Base-by-base conservation (phyloP, 2,329 filamentous ascomycete species). In the Thelonectria discophora region DNA sequence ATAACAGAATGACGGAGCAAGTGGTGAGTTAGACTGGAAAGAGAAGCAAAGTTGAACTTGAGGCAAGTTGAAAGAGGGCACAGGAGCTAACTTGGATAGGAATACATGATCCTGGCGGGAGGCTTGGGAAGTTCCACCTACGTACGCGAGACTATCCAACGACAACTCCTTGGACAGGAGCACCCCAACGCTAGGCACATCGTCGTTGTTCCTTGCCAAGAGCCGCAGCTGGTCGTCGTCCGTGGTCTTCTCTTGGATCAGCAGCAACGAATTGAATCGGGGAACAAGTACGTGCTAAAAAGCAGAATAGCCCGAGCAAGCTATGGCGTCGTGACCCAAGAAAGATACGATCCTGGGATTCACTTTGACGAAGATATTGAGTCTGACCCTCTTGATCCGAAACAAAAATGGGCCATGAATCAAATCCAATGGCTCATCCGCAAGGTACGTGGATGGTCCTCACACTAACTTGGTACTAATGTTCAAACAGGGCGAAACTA, bases 181-280 rank as follows among this genome's bases (percentile, higher is more conserved):
- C 78, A 81, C 52, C 73, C 74, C 2, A 79, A 64, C 24, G 64
- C 64, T 3, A 17, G 6, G 10, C 55, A 74, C 9, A 70, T 79
- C 27, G 71, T 75, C 34, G 78, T 82, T 15, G 63, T 82, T 3
- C 79, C 79, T 9, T 80, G 78, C 2, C 79, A 80, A 9, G 84
- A 86, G 47, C 83, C 84, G 0, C 82, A 86, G 56, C 80, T 86
- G 0, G 82, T 84, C 5, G 83, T 86, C 1, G 82, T 83, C 43
- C 83, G 83, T 62, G 84, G 84, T 0, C 72, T 86, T 2, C 79
- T 86, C 1, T 74, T 80, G 3, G 82, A 86, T 50, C 77, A 82
- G 11, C 74, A 84, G n/a, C 80, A 84, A 43, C 81, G 78, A 49
- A 74, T 83, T 39, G 74, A 79, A 5, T 75, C 78, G 1, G 77